These are phyloP conservation scores for Malassezia equina DNA, from an alignment of 1,284 basidiomycete species.

Conservation along the genomic window DNA sequence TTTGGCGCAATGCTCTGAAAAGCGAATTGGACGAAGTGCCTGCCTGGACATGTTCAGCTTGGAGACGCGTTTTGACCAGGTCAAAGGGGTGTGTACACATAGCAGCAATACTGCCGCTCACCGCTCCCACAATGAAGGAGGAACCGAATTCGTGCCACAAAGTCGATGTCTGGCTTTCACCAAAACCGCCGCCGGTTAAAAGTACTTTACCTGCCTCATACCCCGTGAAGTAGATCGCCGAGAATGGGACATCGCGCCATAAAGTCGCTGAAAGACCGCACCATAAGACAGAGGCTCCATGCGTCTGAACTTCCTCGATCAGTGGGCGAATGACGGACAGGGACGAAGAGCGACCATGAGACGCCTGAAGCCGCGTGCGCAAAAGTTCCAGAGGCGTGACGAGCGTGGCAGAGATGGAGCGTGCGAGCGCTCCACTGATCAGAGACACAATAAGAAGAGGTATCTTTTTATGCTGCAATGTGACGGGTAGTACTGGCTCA, in stretches of 20 bases:
- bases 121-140: conserved; percentile 70
- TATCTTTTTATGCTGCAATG: background rate
- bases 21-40: background rate
- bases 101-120: conserved; percentile 58
- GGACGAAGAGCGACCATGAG: conserved; percentile 20
- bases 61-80: conserved; percentile 84
- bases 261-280: conserved; percentile 80
- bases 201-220: conserved; percentile 49
- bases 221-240: conserved; percentile 71
- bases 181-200: conserved; percentile 47
- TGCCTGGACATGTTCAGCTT: conserved; percentile 48
- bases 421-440: conserved; percentile 68
- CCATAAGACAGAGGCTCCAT: conserved; percentile 58
- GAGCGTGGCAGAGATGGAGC: conserved; percentile 67
- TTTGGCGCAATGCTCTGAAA: conserved; percentile 55
- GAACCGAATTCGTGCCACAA: conserved; percentile 58
- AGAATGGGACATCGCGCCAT: conserved; percentile 95
- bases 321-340: conserved; percentile 27
- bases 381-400: conserved; percentile 85
- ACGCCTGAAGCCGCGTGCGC: conserved; percentile 73
- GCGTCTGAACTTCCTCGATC: conserved; percentile 22
- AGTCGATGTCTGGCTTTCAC: conserved; percentile 38
- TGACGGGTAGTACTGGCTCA: background rate
- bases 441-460: conserved; percentile 59
- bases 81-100: conserved; percentile 89